Conservation (phyloP, 441 rosid genomes). For the Euphorbia corollata region DNA sequence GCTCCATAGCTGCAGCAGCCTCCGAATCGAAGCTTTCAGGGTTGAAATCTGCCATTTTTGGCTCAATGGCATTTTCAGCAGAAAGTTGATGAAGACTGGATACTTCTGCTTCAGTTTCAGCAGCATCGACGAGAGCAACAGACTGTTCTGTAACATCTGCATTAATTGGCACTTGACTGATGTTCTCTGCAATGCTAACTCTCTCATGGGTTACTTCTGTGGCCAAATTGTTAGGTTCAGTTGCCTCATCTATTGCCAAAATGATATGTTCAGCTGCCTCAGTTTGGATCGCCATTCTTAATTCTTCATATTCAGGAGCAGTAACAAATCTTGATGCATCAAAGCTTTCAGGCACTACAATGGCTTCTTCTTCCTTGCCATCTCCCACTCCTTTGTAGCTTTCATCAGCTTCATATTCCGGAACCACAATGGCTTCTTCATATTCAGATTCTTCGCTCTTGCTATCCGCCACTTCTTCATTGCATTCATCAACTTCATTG, state of each 20-base stretch:
- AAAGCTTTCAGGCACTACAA: conserved; percentile 1
- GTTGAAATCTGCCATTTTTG: conserved; percentile 15
- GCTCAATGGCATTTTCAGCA: conserved; percentile 13
- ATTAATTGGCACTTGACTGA: conserved; percentile 20
- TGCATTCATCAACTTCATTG: conserved; percentile 15
- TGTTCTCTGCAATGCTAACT: conserved; percentile 16
- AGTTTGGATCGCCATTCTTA: background rate
- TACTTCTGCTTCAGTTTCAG: conserved; percentile 21
- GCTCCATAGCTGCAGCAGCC: conserved; percentile 7
- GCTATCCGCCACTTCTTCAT: conserved; percentile 16
- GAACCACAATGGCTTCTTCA: conserved; percentile 17
- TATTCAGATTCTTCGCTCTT: conserved; percentile 17
- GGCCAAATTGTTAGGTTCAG: conserved; percentile 9
- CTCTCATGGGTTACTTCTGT: conserved; percentile 18
- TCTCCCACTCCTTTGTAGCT: conserved; percentile 11
- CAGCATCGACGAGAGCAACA: conserved; percentile 7
- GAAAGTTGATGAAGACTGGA: conserved; percentile 15
- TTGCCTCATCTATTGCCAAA: conserved; percentile 17
- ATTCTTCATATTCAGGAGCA: conserved; percentile 24
- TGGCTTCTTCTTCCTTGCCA: conserved; percentile 22
- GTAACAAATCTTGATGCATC: conserved; percentile 13
- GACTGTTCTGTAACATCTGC: conserved; percentile 15
- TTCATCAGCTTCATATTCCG: conserved; percentile 19
- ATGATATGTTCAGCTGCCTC: conserved; percentile 12
- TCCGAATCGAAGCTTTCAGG: conserved; percentile 18